Conservation (phyloP, 2,329 filamentous ascomycete genomes). For the Zymoseptoria tritici region DNA sequence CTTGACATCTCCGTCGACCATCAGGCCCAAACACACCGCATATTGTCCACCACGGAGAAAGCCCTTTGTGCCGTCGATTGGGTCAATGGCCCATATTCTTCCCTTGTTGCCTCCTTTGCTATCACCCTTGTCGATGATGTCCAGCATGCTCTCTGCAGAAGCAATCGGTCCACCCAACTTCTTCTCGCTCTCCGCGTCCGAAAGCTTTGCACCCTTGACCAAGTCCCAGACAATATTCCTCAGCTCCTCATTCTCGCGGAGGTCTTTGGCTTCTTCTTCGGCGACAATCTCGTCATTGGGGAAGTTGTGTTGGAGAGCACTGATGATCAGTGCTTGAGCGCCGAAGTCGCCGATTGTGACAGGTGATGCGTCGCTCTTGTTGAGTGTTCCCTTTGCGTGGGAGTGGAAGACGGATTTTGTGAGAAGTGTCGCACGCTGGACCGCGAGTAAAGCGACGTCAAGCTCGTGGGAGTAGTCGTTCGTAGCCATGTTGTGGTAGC, state of each 20-base stretch:
- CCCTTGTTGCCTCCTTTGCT: conserved; percentile 65
- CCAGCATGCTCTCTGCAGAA: conserved; percentile 56
- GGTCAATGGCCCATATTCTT: conserved; percentile 92
- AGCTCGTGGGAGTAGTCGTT: conserved; percentile 68
- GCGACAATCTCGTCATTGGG: conserved; percentile 85
- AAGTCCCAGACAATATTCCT: conserved; percentile 76
- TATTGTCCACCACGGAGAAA: conserved; percentile 96
- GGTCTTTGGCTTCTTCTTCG: conserved; percentile 81
- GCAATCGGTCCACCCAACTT: conserved; percentile 63
- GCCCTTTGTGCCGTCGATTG: conserved; percentile 95
- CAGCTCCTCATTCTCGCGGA: conserved; percentile 64
- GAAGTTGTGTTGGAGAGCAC: conserved; percentile 82
- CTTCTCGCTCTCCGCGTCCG: conserved; percentile 57
- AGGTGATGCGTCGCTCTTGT: conserved; percentile 91
- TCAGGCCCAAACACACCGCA: conserved; percentile 83
- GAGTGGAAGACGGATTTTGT: conserved; percentile 75
- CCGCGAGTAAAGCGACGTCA: conserved; percentile 75
- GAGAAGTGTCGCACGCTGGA: conserved; percentile 71
- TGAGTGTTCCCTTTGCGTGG: conserved; percentile 87
- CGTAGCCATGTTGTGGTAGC: conserved; percentile 28
- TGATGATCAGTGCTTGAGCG: conserved; percentile 92
- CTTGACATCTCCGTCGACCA: conserved; percentile 89
- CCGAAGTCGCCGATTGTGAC: conserved; percentile 98
- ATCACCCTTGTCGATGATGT: conserved; percentile 52
- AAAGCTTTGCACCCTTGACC: conserved; percentile 64